Evolutionary conservation across 352 stramenopile species (phyloP), one percentile per base, ranked within the genome.

Genomic region (Phytophthora europaea): DNA sequence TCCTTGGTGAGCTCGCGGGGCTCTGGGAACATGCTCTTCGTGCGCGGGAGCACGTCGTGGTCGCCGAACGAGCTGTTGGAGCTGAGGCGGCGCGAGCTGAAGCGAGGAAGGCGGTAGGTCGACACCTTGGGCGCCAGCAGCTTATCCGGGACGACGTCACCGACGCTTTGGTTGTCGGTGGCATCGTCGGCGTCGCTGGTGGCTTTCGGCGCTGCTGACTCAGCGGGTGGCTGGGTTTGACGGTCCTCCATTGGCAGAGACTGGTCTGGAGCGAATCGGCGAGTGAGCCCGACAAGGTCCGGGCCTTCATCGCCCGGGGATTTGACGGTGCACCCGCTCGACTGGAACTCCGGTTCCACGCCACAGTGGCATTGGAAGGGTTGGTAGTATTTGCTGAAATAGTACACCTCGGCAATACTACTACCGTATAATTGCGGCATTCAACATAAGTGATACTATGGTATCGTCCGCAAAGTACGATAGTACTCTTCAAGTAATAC

Each of bases 11-110:
- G 57, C 22, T 75, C 4, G 12, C 53, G 69, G 2, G 75, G 71
- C n/a, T 81, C 75, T 6, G 75, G 75, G 43, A 66, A 78, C 71
- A 78, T 81, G n/a, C 75, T 81, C 15, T 69, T 63, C 0, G 75
- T 73, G 36, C 75, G 75, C 1, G 66, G 22, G 3, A 79, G 55
- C 13, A 20, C 12, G 15, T 72, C 52, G 4, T 69, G 18, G 26
- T 70, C 65, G 6, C 65, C 66, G 2, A 70, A 63, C 2, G 69
- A 72, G 12, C 69, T 66, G 22, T 51, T 54, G 62, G 58, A 71
- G 26, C 62, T 81, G 13, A 68, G 43, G 7, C 74, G 74, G 6
- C 74, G 74, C 0, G 74, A 81, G 18, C 36, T 75, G 70, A 81
- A 81, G 57, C 74, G 74, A 31, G 74, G 74, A 5, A 81, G 70